These are phyloP conservation scores for Hanseniaspora thailandica DNA, from an alignment of 805 yeast genomes.

Conservation along the genomic window DNA sequence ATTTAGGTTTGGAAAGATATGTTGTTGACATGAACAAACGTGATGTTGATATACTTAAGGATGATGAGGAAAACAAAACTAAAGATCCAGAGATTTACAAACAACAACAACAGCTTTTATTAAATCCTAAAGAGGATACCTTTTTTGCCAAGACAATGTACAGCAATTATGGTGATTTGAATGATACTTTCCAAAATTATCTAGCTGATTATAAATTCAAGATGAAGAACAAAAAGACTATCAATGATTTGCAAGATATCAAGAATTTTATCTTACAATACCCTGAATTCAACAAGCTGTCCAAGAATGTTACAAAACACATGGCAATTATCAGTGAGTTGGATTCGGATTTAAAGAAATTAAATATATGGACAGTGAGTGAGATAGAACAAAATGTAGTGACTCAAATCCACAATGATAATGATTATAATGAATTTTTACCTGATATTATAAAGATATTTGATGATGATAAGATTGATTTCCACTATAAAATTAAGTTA, in stretches of 20 bases:
- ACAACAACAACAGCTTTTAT: constrained; percentile 53
- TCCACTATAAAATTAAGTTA: constrained; percentile 55
- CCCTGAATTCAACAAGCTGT: constrained; percentile 83
- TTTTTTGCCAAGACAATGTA: constrained; percentile 75
- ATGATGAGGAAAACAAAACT: constrained; percentile 10
- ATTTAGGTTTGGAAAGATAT: constrained; percentile 70
- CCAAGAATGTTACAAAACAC: constrained; percentile 83
- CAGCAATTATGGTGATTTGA: constrained; percentile 86
- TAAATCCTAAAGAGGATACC: constrained; percentile 56
- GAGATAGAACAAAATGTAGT: constrained; percentile 82
- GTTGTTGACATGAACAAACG: constrained; percentile 50
- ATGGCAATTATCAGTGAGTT: constrained; percentile 81
- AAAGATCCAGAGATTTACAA: constrained; percentile 19
- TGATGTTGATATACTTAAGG: constrained; percentile 5
- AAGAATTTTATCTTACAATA: constrained; percentile 81
- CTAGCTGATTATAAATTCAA: constrained; percentile 71
- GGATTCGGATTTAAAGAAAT: constrained; percentile 54
- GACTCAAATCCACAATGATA: constrained; percentile 46
- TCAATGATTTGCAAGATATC: constrained; percentile 77
- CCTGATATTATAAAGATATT: constrained; percentile 32
- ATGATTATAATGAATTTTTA: constrained; percentile 47
- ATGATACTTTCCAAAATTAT: constrained; percentile 73
- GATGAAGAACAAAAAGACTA: constrained; percentile 55
- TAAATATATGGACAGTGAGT: constrained; percentile 69
- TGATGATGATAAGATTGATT: constrained; percentile 34